Conservation (phyloP, 768 basidiomycete genomes). For the Coprinopsis marcescibilis region DNA sequence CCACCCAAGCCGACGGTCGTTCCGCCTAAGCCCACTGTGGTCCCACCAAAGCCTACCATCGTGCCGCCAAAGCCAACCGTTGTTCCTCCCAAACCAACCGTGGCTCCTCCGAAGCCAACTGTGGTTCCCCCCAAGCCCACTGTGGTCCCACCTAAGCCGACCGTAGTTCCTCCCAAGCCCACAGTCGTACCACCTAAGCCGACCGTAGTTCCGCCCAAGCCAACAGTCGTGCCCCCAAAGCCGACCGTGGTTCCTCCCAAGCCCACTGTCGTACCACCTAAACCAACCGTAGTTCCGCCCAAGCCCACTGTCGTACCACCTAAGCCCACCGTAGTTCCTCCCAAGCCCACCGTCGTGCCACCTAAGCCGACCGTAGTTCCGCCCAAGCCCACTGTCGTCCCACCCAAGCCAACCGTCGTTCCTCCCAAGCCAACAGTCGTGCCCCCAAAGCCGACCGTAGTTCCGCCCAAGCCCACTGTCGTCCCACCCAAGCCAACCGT, state of each 20-base stretch:
- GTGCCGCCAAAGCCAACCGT: conserved; percentile 1
- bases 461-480: not conserved
- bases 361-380: conserved; percentile 3
- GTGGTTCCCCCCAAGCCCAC: not conserved
- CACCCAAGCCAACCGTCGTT: conserved; percentile 7
- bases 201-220: conserved; percentile 5
- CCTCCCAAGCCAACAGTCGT: not conserved
- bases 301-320: conserved; percentile 4
- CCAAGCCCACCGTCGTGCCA: conserved; percentile 7
- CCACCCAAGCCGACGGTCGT: conserved; percentile 2
- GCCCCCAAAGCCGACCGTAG: not conserved
- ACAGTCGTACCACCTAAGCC: not conserved
- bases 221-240: conserved; percentile 2
- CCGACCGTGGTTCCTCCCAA: not conserved
- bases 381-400: conserved; percentile 7
- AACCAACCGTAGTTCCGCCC: conserved; percentile 3
- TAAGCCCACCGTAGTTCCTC: conserved; percentile 4
- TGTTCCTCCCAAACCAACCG: conserved; percentile 1
- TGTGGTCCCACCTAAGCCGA: not conserved
- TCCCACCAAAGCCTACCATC: conserved; percentile 3
- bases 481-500: not conserved
- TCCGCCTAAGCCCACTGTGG: conserved; percentile 2
- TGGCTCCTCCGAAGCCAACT: conserved; percentile 3
- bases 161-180: not conserved
- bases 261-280: not conserved